phyloP scores from a whole-genome alignment of 768 basidiomycete genomes.

The Tricholoma hemisulphureum region DNA sequence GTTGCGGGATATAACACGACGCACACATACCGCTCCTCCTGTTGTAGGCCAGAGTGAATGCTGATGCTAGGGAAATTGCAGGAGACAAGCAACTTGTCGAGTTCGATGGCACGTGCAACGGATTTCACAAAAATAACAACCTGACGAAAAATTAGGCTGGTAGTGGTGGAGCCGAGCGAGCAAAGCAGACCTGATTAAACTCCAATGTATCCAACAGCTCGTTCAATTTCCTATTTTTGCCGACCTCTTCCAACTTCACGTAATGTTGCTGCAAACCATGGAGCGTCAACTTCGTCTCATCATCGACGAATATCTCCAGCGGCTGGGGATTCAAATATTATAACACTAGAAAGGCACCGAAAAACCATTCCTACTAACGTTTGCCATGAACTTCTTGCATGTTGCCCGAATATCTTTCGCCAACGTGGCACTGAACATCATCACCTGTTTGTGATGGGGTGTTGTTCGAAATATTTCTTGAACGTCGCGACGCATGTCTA shows the following conservation, averaged over 20 bases:
- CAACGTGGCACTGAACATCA: constrained; percentile 99
- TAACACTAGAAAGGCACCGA: not conserved
- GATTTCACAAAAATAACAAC: constrained; percentile 99
- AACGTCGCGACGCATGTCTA: constrained; percentile 99
- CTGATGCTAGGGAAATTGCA: constrained; percentile 99
- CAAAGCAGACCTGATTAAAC: constrained; percentile 86
- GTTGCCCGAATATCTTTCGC: constrained; percentile 96
- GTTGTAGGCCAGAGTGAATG: constrained; percentile 91
- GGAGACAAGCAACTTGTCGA: constrained; percentile 92
- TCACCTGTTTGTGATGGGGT: constrained; percentile 99
- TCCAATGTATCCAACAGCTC: constrained; percentile 93
- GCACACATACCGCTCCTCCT: constrained; percentile 86
- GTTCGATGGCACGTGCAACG: constrained; percentile 91
- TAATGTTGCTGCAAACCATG: constrained; percentile 99
- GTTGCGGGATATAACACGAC: constrained; percentile 5
- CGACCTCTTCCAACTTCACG: constrained; percentile 91
- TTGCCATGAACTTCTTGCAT: constrained; percentile 99
- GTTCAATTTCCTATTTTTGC: constrained; percentile 96
- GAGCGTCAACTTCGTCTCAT: constrained; percentile 96
- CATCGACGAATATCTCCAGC: constrained; percentile 98
- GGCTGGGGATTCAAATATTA: constrained; percentile 54
- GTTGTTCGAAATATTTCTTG: constrained; percentile 99
- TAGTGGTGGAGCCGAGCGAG: not conserved
- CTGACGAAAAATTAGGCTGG: constrained; percentile 40
- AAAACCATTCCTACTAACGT: constrained; percentile 53